Percentiles rank a stretch among this genome's conserved stretches.
Conservation (phyloP, 2,329 filamentous ascomycete species). For the Alternaria incomplexa region DNA sequence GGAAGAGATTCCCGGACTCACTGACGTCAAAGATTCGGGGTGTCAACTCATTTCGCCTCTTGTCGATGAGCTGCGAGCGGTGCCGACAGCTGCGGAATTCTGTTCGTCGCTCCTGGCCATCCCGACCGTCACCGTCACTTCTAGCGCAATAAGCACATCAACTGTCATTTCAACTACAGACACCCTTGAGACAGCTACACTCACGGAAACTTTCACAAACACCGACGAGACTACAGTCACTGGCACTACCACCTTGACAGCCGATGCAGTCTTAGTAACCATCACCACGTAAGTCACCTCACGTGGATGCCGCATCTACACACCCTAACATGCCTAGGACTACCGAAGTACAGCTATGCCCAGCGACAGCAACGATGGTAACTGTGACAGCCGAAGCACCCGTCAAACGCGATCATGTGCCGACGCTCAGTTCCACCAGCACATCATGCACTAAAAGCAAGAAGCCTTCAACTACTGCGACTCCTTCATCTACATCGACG, state of each 20-base stretch:
- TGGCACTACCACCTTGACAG: background rate
- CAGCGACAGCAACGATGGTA: background rate
- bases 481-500: background rate
- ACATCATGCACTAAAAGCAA: background rate
- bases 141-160: background rate
- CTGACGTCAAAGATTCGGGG: background rate
- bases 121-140: background rate
- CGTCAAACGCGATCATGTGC: background rate
- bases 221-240: background rate
- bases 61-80: background rate
- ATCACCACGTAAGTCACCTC: background rate
- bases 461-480: background rate
- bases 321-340: background rate
- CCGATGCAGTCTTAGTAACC: background rate
- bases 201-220: background rate
- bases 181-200: background rate
- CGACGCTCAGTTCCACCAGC: background rate
- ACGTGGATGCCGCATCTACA: too few species aligned
- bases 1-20: background rate
- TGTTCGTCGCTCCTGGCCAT: background rate
- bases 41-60: background rate
- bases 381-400: background rate
- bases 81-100: background rate
- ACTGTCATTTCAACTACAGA: background rate
- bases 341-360: background rate